These are phyloP conservation scores for Xenoacremonium recifei DNA, from an alignment of 2,329 filamentous ascomycete species.

Conservation along the genomic window DNA sequence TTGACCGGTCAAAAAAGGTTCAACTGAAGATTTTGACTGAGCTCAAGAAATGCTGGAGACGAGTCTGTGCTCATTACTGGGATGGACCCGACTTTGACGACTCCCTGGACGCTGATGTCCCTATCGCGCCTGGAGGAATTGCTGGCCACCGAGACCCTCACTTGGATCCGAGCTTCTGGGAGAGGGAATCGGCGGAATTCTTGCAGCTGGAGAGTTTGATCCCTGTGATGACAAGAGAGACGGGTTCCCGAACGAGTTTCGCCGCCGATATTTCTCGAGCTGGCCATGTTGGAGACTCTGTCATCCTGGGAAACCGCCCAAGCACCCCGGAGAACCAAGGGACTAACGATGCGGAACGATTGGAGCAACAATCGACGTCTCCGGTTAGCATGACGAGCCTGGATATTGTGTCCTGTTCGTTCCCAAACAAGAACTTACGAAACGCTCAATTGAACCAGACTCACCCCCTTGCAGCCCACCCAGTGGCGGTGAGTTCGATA, in stretches of 20 bases:
- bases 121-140: conserved; percentile 75
- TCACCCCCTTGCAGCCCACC: conserved; percentile 52
- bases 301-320: conserved; percentile 44
- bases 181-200: conserved; percentile 41
- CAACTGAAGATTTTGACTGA: conserved; percentile 86
- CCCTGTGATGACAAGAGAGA: conserved; percentile 25
- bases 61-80: conserved; percentile 89
- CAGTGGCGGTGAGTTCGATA: conserved; percentile 50
- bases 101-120: conserved; percentile 58
- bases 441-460: conserved; percentile 37
- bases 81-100: conserved; percentile 68
- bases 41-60: conserved; percentile 95
- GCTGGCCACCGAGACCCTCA: conserved; percentile 57
- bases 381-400: conserved; percentile 59
- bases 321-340: conserved; percentile 44
- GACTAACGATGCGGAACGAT: conserved; percentile 16
- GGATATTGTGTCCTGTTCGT: conserved; percentile 63
- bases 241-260: conserved; percentile 36
- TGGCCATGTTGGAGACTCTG: conserved; percentile 46
- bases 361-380: conserved; percentile 34
- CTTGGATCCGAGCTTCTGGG: conserved; percentile 56
- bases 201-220: conserved; percentile 44
- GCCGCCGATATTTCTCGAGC: conserved; percentile 46
- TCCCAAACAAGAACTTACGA: conserved; percentile 52
- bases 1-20: conserved; percentile 46